Conservation (phyloP, 306 rosid species). For the Malus sieversii region DNA sequence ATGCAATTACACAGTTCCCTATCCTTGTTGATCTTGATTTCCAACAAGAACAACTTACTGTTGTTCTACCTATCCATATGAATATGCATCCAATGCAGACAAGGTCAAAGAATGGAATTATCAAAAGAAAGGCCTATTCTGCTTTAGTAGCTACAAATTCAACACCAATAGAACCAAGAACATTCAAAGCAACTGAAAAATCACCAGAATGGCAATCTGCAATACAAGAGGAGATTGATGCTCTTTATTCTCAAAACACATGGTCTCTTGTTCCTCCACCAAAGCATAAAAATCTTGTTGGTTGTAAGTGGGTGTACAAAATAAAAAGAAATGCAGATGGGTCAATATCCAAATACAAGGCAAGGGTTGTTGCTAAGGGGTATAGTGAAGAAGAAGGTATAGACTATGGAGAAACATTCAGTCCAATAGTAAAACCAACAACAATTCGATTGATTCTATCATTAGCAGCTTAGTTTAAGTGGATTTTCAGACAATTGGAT, state of each 20-base stretch:
- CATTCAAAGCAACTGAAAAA: background rate
- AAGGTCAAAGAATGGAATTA: background rate
- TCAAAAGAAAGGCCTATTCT: background rate
- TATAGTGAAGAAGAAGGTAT: background rate
- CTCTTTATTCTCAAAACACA: background rate
- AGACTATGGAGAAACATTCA: background rate
- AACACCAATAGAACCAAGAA: background rate
- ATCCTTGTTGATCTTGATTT: background rate
- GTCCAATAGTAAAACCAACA: background rate
- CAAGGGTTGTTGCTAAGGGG: no score
- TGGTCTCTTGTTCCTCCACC: background rate
- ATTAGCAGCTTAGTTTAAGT: background rate
- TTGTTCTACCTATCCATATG: no score
- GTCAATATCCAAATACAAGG: no score
- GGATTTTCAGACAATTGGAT: background rate
- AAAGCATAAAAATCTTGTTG: no score
- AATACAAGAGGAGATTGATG: background rate
- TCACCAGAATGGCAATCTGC: background rate
- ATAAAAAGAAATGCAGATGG: no score
- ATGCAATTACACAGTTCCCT: no score
- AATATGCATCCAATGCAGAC: background rate
- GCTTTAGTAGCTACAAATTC: background rate
- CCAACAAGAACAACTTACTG: background rate
- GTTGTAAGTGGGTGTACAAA: no score
- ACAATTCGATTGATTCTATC: background rate